Conservation (phyloP, 306 rosid species). For the Clitoria ternatea region DNA sequence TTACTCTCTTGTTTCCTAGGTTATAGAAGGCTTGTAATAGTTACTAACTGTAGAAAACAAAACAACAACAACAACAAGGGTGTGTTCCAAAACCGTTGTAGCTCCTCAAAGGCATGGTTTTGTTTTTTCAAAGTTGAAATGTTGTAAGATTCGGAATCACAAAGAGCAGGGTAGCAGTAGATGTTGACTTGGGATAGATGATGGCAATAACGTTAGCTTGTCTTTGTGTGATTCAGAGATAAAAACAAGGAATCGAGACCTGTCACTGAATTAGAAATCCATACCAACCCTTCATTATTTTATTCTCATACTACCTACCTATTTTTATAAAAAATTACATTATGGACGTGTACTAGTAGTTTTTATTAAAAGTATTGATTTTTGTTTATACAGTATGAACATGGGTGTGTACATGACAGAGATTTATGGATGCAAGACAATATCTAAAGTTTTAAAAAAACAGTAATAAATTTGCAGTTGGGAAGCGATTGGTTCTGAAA, state of each 20-base stretch:
- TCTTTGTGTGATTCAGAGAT: no score
- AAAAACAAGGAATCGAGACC: background rate
- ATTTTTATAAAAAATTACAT: background rate
- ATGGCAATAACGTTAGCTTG: background rate
- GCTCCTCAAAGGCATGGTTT: background rate
- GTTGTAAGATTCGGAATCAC: background rate
- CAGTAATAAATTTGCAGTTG: background rate
- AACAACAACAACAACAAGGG: background rate
- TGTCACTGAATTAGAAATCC: background rate
- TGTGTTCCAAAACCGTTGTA: background rate
- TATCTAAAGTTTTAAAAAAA: background rate
- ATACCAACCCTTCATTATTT: background rate
- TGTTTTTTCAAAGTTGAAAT: background rate
- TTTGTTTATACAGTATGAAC: no score
- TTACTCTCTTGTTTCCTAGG: background rate
- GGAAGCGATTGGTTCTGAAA: background rate
- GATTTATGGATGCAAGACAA: background rate
- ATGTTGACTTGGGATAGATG: constrained; percentile 14
- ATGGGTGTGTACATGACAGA: background rate
- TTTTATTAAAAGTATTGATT: no score
- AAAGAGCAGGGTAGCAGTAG: background rate
- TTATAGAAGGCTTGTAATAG: background rate
- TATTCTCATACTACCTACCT: background rate
- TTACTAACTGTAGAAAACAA: background rate
- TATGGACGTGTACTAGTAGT: no score